Conservation (phyloP, 345 rosid genomes). For the Euclidium syriacum region DNA sequence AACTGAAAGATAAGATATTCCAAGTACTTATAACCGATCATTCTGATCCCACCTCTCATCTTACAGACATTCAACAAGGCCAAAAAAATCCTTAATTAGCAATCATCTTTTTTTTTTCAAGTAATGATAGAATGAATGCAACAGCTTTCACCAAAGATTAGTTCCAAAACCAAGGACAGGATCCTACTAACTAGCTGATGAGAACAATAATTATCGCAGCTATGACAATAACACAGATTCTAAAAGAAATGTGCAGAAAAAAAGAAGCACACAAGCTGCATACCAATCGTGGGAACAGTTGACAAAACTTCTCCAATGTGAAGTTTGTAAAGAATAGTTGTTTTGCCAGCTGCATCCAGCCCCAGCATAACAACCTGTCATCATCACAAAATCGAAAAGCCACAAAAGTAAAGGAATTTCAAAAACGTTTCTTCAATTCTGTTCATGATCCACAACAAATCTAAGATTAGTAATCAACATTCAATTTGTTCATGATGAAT, state of each 20-base stretch:
- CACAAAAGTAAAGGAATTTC: not conserved
- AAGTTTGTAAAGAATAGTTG: slow-evolving; percentile 92
- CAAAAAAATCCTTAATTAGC: not conserved
- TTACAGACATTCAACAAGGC: not conserved
- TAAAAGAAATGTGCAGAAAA: not conserved
- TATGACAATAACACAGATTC: not conserved
- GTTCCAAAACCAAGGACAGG: not conserved
- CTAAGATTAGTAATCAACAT: not conserved
- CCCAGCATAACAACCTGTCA: slow-evolving; percentile 96
- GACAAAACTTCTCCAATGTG: slow-evolving; percentile 98
- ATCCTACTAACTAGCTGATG: not conserved
- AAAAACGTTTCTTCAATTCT: not conserved
- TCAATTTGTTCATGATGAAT: not conserved
- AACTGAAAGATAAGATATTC: not conserved
- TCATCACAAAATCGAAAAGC: slow-evolving; percentile 17
- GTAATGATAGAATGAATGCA: not conserved
- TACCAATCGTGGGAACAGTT: slow-evolving; percentile 98
- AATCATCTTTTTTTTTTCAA: not conserved
- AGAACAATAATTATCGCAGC: not conserved
- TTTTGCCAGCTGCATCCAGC: slow-evolving; percentile 97
- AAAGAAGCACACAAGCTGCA: not conserved
- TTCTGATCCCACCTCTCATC: not conserved
- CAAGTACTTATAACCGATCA: not conserved
- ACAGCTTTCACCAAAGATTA: not conserved
- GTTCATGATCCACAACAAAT: not conserved